A percentile compares a stretch with the other conserved stretches of the same genome.
phyloP scores from a whole-genome alignment of 1,284 basidiomycete genomes.

The Sanghuangporus sanghuang region DNA sequence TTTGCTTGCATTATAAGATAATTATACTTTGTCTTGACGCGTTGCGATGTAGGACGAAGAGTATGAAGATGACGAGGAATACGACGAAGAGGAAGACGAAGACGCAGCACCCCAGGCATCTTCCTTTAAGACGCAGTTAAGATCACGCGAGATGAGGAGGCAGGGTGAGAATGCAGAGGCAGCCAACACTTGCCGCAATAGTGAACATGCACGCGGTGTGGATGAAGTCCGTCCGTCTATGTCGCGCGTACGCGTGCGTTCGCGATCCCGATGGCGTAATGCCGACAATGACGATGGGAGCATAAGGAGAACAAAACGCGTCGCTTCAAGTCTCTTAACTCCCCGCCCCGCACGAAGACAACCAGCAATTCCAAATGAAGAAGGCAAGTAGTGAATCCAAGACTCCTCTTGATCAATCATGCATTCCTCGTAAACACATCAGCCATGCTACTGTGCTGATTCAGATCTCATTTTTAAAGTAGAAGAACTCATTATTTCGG shows the following conservation, averaged over 20 bases:
- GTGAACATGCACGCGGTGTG: background rate
- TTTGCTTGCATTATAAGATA: slow-evolving; percentile 6
- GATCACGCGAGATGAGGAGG: slow-evolving; percentile 15
- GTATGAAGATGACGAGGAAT: slow-evolving; percentile 8
- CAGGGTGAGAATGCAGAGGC: slow-evolving; percentile 10
- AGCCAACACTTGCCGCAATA: slow-evolving; percentile 16
- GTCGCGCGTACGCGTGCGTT: slow-evolving; percentile 13
- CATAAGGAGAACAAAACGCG: background rate
- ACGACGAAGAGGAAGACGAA: slow-evolving; percentile 9
- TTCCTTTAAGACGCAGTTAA: slow-evolving; percentile 23
- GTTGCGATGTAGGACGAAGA: slow-evolving; percentile 13
- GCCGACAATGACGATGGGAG: background rate
- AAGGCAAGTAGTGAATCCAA: background rate
- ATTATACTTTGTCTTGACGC: slow-evolving; percentile 6
- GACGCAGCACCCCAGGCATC: slow-evolving; percentile 22
- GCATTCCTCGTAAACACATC: background rate
- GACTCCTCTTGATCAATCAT: background rate
- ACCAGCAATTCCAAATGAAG: background rate
- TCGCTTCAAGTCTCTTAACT: background rate
- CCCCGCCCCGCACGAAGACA: background rate
- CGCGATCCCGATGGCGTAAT: background rate
- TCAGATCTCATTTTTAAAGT: background rate
- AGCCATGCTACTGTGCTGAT: background rate
- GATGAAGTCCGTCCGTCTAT: background rate
- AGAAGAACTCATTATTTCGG: slow-evolving; percentile 25